Conservation (phyloP, 352 stramenopile species). For the Globisporangium sylvaticum region DNA sequence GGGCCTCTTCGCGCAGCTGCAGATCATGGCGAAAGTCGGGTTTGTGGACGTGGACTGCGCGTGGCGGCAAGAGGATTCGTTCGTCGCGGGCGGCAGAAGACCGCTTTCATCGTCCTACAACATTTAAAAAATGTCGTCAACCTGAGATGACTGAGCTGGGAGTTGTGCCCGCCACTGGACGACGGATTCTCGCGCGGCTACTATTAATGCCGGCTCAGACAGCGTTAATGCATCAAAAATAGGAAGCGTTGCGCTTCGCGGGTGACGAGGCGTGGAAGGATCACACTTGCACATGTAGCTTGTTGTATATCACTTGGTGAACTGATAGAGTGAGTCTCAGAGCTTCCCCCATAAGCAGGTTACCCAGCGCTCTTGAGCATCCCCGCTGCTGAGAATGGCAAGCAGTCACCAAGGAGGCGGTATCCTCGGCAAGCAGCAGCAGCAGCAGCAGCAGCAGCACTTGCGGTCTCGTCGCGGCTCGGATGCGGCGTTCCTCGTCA, state of each 20-base stretch:
- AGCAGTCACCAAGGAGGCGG: background rate
- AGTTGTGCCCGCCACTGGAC: no score
- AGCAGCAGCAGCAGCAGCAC: conserved; percentile 2
- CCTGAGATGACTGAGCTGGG: background rate
- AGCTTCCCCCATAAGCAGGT: no score
- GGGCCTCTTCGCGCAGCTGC: conserved; percentile 57
- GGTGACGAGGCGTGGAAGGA: no score
- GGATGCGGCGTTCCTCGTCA: background rate
- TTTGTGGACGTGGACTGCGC: conserved; percentile 76
- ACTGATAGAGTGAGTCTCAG: background rate
- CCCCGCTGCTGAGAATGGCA: background rate
- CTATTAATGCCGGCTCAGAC: background rate
- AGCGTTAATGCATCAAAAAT: background rate
- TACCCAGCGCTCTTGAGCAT: background rate
- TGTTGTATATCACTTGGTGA: no score
- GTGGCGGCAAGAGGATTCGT: conserved; percentile 73
- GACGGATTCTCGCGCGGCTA: background rate
- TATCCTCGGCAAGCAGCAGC: conserved; percentile 6
- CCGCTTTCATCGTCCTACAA: conserved; percentile 12
- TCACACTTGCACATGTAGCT: no score
- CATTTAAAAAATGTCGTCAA: background rate
- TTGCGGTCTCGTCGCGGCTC: background rate
- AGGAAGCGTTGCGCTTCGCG: background rate
- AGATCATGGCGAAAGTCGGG: conserved; percentile 44
- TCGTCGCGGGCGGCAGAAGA: conserved; percentile 57